Percentiles rank a stretch among this genome's conserved stretches.
phyloP scores from a whole-genome alignment of 1,284 basidiomycete species.

The Ceratobasidium sp. region DNA sequence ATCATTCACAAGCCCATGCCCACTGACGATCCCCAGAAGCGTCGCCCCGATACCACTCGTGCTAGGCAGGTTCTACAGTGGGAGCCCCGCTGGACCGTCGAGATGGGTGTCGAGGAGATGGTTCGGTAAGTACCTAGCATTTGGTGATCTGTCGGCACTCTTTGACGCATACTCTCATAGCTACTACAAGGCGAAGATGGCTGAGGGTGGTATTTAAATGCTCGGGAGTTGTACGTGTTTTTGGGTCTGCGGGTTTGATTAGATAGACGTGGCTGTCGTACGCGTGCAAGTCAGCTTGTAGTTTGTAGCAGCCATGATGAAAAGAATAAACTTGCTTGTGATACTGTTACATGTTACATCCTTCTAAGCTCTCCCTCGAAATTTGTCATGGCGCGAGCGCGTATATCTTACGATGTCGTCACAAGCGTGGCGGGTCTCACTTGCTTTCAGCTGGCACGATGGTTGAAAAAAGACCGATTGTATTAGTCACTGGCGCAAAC shows the following conservation, averaged over 20 bases:
- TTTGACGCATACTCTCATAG: background rate
- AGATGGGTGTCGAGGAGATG: constrained; percentile 93
- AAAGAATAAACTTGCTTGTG: background rate
- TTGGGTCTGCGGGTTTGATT: background rate
- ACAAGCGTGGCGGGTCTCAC: background rate
- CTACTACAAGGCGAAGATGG: constrained; percentile 88
- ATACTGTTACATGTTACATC: background rate
- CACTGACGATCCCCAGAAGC: constrained; percentile 92
- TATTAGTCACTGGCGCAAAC: constrained; percentile 73
- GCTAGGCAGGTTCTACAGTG: constrained; percentile 87
- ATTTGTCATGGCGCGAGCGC: constrained; percentile 5
- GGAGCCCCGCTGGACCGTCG: constrained; percentile 92
- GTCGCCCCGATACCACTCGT: constrained; percentile 89
- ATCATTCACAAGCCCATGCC: constrained; percentile 88
- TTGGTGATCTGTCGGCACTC: background rate
- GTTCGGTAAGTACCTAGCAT: constrained; percentile 54
- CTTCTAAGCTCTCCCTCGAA: background rate
- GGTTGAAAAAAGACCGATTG: constrained; percentile 48
- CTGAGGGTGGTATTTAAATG: constrained; percentile 71
- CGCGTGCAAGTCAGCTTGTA: background rate
- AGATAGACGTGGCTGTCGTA: background rate
- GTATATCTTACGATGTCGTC: constrained; percentile 17
- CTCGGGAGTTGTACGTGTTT: background rate
- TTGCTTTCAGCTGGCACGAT: background rate
- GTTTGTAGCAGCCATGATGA: background rate